A percentile compares a stretch with the other conserved stretches of the same genome.
Conservation (phyloP, 2,329 filamentous ascomycete species). For the Cladosporium cucumerinum region DNA sequence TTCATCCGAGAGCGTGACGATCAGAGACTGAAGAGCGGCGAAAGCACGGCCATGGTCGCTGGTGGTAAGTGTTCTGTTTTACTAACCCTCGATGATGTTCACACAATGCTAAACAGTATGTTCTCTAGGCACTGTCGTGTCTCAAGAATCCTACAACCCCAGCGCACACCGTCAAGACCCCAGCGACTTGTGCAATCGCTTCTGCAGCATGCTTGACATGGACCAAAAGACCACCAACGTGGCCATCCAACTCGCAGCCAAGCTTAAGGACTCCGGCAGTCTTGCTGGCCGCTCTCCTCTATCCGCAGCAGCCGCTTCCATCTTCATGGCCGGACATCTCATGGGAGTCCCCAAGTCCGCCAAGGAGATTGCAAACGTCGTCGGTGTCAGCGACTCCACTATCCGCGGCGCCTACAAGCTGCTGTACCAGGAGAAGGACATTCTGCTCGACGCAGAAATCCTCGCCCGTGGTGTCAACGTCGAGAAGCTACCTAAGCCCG, state of each 20-base stretch:
- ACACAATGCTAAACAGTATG: conserved; percentile 19
- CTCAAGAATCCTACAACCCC: conserved; percentile 29
- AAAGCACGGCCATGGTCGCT: conserved; percentile 27
- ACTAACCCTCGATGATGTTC: conserved; percentile 10
- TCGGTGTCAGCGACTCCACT: conserved; percentile 91
- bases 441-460: conserved; percentile 73
- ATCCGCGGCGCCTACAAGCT: conserved; percentile 95
- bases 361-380: conserved; percentile 81
- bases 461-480: conserved; percentile 69
- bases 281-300: conserved; percentile 90
- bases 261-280: conserved; percentile 72
- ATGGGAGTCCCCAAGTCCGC: conserved; percentile 74
- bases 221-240: conserved; percentile 75
- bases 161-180: conserved; percentile 31
- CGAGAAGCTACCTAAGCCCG: conserved; percentile 61
- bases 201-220: conserved; percentile 78
- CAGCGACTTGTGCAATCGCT: conserved; percentile 71
- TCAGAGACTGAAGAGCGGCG: conserved; percentile 47
- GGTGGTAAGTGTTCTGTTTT: conserved; percentile 48
- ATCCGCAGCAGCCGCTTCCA: conserved; percentile 90
- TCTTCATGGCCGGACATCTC: conserved; percentile 90
- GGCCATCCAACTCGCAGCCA: conserved; percentile 72
- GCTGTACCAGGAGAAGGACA: conserved; percentile 70
- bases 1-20: conserved; percentile 71
- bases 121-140: conserved; percentile 27